phyloP scores from a whole-genome alignment of 2,329 filamentous ascomycete genomes.

The Pseudophaeomoniella oleicola region DNA sequence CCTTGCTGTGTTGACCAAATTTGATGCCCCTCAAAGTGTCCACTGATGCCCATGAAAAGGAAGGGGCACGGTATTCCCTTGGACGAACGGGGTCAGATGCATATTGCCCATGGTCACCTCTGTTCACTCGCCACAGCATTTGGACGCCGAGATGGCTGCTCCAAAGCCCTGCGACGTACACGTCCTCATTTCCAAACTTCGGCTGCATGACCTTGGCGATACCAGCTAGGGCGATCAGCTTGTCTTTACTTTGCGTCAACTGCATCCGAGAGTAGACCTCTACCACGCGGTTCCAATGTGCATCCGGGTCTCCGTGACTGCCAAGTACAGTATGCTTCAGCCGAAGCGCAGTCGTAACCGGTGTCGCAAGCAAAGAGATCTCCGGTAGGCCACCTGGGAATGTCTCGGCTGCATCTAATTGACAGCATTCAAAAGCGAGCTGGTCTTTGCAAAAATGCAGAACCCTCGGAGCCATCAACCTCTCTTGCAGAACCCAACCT shows the following conservation, averaged over 20 bases:
- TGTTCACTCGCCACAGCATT: constrained; percentile 1
- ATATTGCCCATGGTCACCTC: not conserved
- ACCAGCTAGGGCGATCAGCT: not conserved
- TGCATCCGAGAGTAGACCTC: not conserved
- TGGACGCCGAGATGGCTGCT: not conserved
- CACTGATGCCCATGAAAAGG: constrained; percentile 1
- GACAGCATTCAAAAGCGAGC: constrained; percentile 6
- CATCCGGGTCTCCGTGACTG: not conserved
- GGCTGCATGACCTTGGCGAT: not conserved
- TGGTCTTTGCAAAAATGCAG: constrained; percentile 5
- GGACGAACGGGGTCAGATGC: not conserved
- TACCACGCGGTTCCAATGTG: not conserved
- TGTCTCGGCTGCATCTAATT: constrained; percentile 1
- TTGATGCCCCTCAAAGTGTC: not conserved
- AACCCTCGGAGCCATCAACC: constrained; percentile 5
- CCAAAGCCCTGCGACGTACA: constrained; percentile 1
- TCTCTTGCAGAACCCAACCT: constrained; percentile 8
- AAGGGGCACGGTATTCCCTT: not conserved
- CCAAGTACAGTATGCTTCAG: not conserved
- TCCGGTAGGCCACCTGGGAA: not conserved
- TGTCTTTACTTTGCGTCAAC: not conserved
- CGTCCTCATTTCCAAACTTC: not conserved
- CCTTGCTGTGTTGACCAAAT: not conserved
- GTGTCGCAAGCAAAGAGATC: not conserved
- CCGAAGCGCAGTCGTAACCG: not conserved